Evolutionary conservation across 495 filamentous ascomycete genomes (phyloP).

Genomic region (Penicillium silybi): DNA sequence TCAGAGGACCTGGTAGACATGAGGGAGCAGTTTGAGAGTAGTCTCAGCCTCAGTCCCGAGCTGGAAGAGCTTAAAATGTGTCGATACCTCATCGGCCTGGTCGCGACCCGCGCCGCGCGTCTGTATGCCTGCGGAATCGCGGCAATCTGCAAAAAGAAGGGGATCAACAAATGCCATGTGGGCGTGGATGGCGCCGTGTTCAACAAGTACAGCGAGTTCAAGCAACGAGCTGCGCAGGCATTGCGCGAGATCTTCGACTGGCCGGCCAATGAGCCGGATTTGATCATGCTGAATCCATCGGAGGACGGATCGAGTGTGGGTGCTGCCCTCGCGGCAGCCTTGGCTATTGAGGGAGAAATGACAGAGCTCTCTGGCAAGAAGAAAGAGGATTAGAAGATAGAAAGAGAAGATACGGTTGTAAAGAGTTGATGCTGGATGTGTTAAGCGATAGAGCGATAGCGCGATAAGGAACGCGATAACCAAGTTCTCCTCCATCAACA

Average conservation of each 20-base stretch:
- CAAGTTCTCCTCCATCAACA: conserved; percentile 8
- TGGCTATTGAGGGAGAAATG: conserved; percentile 12
- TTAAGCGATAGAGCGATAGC: neutral
- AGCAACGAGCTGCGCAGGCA: conserved; percentile 71
- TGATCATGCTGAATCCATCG: conserved; percentile 24
- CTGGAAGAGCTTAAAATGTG: conserved; percentile 72
- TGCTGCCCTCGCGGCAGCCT: conserved; percentile 27
- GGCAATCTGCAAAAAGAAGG: conserved; percentile 88
- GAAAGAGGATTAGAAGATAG: neutral
- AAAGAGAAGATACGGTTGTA: neutral
- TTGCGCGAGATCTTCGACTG: conserved; percentile 51
- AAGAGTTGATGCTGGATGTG: neutral
- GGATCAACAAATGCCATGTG: conserved; percentile 72
- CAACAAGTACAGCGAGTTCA: conserved; percentile 91
- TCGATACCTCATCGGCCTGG: conserved; percentile 76
- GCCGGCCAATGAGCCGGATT: conserved; percentile 15
- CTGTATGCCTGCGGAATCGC: conserved; percentile 88
- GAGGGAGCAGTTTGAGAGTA: conserved; percentile 63
- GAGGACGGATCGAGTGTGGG: conserved; percentile 33
- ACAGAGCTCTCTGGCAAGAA: neutral
- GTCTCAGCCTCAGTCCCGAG: conserved; percentile 60
- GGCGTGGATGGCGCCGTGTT: conserved; percentile 91
- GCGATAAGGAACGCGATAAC: conserved; percentile 16
- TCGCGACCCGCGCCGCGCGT: conserved; percentile 83
- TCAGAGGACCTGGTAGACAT: conserved; percentile 70